These are phyloP conservation scores for Tardiomyces depauwii DNA, from an alignment of 1,139 yeast genomes.

Conservation along the genomic window DNA sequence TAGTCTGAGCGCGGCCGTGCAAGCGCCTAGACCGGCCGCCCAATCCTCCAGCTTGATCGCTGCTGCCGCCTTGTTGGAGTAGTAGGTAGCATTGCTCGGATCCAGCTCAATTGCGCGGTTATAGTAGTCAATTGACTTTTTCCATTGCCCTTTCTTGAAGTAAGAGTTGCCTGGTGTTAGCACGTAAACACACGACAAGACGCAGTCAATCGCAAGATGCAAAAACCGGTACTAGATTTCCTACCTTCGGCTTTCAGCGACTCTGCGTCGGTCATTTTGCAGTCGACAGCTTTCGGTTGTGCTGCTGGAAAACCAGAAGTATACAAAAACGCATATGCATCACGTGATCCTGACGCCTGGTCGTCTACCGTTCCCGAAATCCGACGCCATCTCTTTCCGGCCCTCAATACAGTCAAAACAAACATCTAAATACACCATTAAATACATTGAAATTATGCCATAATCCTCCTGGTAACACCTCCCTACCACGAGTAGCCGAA, in stretches of 20 bases:
- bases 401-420: background rate
- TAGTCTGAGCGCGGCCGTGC: constrained; percentile 37
- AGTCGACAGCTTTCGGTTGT: no score
- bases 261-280: constrained; percentile 1
- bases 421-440: background rate
- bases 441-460: background rate
- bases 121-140: constrained; percentile 54
- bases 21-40: constrained; percentile 40
- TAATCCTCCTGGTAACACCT: no score
- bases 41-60: constrained; percentile 42
- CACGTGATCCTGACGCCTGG: no score
- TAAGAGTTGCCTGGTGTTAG: background rate
- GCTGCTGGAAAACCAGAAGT: no score
- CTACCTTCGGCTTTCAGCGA: background rate
- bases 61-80: constrained; percentile 79
- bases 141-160: constrained; percentile 33
- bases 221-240: background rate
- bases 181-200: no score
- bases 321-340: no score
- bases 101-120: constrained; percentile 59
- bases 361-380: no score
- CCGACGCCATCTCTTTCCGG: no score
- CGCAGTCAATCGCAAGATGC: no score
- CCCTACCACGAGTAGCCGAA: constrained; percentile 33
- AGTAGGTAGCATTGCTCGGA: constrained; percentile 53